Conservation (phyloP, 2,329 filamentous ascomycete species). For the Colletotrichum tanaceti region DNA sequence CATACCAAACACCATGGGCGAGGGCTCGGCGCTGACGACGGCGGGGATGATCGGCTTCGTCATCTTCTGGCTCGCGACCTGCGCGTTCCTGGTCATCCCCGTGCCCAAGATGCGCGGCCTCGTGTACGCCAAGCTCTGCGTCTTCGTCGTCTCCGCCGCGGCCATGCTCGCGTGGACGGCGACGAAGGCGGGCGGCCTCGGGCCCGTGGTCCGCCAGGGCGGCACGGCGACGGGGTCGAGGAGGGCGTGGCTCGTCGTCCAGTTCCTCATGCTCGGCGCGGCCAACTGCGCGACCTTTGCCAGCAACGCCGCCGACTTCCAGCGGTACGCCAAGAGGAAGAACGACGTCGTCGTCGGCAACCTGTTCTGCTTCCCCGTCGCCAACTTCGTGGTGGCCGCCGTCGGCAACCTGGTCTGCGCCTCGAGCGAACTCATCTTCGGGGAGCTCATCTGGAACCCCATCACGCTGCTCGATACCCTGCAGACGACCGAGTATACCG, state of each 20-base stretch:
- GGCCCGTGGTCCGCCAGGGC: constrained; percentile 69
- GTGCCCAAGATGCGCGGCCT: constrained; percentile 42
- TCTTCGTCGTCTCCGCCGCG: constrained; percentile 52
- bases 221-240: constrained; percentile 61
- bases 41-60: constrained; percentile 56
- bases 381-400: constrained; percentile 52
- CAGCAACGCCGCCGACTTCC: constrained; percentile 57
- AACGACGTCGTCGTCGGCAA: constrained; percentile 56
- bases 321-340: constrained; percentile 55
- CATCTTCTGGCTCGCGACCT: constrained; percentile 55
- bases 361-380: constrained; percentile 54
- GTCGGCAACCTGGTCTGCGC: constrained; percentile 55
- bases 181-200: constrained; percentile 81
- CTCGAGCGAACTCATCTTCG: constrained; percentile 44
- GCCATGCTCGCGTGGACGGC: constrained; percentile 66
- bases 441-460: constrained; percentile 44
- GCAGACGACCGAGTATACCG: constrained; percentile 49
- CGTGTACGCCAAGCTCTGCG: constrained; percentile 46
- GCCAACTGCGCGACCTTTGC: constrained; percentile 52
- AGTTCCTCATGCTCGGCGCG: constrained; percentile 52
- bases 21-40: constrained; percentile 53
- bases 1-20: constrained; percentile 54
- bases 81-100: constrained; percentile 53
- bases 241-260: constrained; percentile 52
- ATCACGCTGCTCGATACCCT: constrained; percentile 50